Evolutionary conservation across 148 eudicot genomes (phyloP).

Genomic region (Rhododendron vialii): DNA sequence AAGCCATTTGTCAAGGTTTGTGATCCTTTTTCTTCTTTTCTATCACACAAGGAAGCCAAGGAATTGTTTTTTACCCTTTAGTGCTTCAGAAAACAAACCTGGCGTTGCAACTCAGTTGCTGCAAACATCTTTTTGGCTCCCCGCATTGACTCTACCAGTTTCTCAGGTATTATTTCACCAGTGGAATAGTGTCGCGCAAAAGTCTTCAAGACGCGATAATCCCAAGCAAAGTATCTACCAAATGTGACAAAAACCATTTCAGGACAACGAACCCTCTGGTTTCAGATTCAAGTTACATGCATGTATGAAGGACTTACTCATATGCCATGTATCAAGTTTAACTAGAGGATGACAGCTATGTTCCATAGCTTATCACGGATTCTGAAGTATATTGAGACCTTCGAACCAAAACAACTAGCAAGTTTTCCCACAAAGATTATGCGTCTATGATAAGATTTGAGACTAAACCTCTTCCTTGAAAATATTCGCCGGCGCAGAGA

Average conservation of each 20-base stretch:
- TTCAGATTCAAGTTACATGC: not conserved
- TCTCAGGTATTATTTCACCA: constrained; percentile 83
- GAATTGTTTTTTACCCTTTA: not conserved
- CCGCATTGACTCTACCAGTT: constrained; percentile 64
- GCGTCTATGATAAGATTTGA: not conserved
- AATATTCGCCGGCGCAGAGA: not conserved
- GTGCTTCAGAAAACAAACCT: constrained; percentile 38
- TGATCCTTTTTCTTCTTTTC: not conserved
- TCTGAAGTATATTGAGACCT: not conserved
- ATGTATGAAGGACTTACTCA: not conserved
- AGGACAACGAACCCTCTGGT: not conserved
- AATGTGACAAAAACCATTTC: constrained; percentile 3
- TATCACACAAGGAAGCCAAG: not conserved
- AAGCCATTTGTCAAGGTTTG: constrained; percentile 6
- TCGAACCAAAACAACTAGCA: not conserved
- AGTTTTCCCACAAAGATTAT: not conserved
- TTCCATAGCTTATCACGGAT: not conserved
- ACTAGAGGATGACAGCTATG: not conserved
- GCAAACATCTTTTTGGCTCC: constrained; percentile 82
- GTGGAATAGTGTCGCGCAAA: constrained; percentile 87
- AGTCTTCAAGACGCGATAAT: constrained; percentile 74
- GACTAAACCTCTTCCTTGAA: not conserved
- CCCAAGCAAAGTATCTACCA: constrained; percentile 90
- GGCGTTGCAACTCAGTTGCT: constrained; percentile 92
- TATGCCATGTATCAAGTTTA: not conserved